Evolutionary conservation across 139 green algal species (phyloP).

Genomic region (Microglena sp.): DNA sequence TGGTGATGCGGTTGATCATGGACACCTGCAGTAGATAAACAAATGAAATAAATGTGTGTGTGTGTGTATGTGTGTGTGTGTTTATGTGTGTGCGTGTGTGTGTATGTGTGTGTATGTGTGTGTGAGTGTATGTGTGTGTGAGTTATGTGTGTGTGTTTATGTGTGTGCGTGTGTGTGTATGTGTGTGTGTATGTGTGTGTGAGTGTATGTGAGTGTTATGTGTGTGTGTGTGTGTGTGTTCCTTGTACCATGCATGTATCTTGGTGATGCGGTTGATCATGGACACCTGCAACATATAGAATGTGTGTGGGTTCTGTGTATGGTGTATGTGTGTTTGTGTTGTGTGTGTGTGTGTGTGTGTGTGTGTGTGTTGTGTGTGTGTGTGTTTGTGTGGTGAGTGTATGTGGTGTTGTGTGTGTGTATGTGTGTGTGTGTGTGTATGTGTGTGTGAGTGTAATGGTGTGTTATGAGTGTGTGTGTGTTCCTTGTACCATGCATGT

Average conservation of each 20-base stretch:
- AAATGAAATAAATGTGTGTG: no score
- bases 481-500: no score
- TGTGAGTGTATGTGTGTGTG: no score
- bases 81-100: neutral
- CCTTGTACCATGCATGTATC: neutral
- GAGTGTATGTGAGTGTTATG: neutral
- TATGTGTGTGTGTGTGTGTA: no score
- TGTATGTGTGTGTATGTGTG: neutral
- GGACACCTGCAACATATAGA: neutral
- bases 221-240: neutral
- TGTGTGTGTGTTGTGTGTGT: no score
- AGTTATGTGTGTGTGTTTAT: no score
- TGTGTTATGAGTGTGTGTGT: no score
- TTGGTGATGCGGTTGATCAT: neutral
- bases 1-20: conserved; percentile 13
- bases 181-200: neutral
- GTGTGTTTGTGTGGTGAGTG: no score
- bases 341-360: neutral
- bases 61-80: neutral
- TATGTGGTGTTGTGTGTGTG: no score
- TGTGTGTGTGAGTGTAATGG: no score
- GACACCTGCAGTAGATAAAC: no score
- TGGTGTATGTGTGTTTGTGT: neutral
- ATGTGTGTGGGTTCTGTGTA: neutral
- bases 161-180: neutral